Percentiles rank a stretch among this genome's conserved stretches.
Conservation (phyloP, 106 monocot genomes). For the Dioscorea zingiberensis region DNA sequence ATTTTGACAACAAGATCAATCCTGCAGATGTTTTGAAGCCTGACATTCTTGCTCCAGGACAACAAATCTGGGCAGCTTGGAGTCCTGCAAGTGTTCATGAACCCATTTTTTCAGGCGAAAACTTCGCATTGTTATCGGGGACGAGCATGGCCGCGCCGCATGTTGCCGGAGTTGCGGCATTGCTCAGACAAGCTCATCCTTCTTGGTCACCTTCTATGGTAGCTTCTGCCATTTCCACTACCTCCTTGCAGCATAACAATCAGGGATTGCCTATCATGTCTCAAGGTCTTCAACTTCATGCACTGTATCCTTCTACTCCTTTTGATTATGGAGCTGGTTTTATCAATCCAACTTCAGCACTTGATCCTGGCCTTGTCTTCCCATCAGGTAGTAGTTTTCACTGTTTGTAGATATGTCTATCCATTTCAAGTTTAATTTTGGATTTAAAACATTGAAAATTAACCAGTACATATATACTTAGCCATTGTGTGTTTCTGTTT, state of each 20-base stretch:
- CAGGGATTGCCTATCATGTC: slow-evolving; percentile 42
- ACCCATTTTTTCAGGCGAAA: slow-evolving; percentile 42
- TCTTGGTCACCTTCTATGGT: slow-evolving; percentile 66
- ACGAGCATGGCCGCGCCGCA: slow-evolving; percentile 92
- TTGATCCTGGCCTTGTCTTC: slow-evolving; percentile 70
- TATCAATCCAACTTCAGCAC: slow-evolving; percentile 42
- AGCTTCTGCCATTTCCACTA: slow-evolving; percentile 59
- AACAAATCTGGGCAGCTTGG: slow-evolving; percentile 87
- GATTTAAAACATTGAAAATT: too few species aligned
- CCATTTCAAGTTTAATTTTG: too few species aligned
- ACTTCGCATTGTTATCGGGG: slow-evolving; percentile 68
- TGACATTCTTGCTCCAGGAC: slow-evolving; percentile 64
- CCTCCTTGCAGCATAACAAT: slow-evolving; percentile 34
- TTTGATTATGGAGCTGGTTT: slow-evolving; percentile 74
- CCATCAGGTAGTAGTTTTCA: slow-evolving; percentile 38
- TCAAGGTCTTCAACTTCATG: slow-evolving; percentile 23
- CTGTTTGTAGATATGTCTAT: too few species aligned
- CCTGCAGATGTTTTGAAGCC: slow-evolving; percentile 77
- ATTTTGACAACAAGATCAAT: slow-evolving; percentile 13
- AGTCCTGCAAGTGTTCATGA: slow-evolving; percentile 43
- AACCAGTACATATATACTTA: too few species aligned
- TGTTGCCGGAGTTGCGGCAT: slow-evolving; percentile 63
- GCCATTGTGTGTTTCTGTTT: too few species aligned
- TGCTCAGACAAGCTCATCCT: slow-evolving; percentile 48
- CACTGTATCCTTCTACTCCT: slow-evolving; percentile 42